Evolutionary conservation across 768 basidiomycete species (phyloP).

Genomic region (Boletellus ananas): DNA sequence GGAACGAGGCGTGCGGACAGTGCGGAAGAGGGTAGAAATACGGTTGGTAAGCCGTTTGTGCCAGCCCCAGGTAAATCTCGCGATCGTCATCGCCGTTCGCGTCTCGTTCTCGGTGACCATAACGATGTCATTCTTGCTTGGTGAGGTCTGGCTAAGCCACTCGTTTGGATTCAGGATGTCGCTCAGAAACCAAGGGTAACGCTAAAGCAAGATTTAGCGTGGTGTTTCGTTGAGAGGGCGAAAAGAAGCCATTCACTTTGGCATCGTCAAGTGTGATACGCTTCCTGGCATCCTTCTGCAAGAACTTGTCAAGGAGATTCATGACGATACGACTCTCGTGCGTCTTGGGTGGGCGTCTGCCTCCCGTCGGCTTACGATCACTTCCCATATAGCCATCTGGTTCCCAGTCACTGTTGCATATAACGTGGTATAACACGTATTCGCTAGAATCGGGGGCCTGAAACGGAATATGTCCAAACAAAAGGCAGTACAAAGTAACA

Average conservation of each 20-base stretch:
- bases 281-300: constrained; percentile 74
- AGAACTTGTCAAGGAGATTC: constrained; percentile 65
- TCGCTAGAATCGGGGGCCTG: constrained; percentile 53
- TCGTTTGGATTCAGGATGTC: constrained; percentile 62
- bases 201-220: constrained; percentile 34
- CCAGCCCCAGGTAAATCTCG: constrained; percentile 62
- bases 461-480: constrained; percentile 88
- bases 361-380: constrained; percentile 63
- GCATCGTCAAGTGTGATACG: constrained; percentile 78
- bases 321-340: constrained; percentile 63
- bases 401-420: constrained; percentile 72
- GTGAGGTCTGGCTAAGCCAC: constrained; percentile 69
- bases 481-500: constrained; percentile 89
- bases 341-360: constrained; percentile 43
- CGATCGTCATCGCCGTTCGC: constrained; percentile 62
- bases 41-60: constrained; percentile 39
- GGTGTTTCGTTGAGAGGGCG: not conserved
- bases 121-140: constrained; percentile 44
- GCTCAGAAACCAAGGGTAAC: constrained; percentile 59
- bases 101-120: constrained; percentile 76
- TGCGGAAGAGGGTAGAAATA: constrained; percentile 50
- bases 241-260: constrained; percentile 52
- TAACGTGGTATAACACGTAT: constrained; percentile 75
- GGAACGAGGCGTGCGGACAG: constrained; percentile 31
- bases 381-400: constrained; percentile 68